These are phyloP conservation scores for Parietichytrium sp. DNA, from an alignment of 108 stramenopile species.

Conservation along the genomic window DNA sequence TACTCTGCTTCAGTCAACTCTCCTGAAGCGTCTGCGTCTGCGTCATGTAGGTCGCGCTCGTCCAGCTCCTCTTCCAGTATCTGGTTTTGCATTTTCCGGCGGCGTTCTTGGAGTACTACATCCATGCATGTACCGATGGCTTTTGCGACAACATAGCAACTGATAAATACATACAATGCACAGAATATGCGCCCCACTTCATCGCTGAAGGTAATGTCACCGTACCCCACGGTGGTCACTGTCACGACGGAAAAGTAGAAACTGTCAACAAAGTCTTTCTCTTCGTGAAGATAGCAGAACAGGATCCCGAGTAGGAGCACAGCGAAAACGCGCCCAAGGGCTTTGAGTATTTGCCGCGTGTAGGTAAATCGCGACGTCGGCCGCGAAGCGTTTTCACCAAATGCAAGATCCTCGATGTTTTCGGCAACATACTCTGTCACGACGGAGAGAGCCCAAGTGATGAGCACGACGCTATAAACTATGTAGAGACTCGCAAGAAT, in stretches of 20 bases:
- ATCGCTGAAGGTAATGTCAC: slow-evolving; percentile 60
- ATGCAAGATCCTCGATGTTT: neutral
- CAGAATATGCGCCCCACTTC: neutral
- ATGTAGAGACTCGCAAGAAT: neutral
- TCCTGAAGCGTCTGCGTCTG: slow-evolving; percentile 1
- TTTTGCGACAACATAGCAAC: neutral
- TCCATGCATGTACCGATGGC: neutral
- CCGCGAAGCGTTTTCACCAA: neutral
- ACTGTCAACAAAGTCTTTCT: slow-evolving; percentile 31
- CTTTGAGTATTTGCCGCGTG: neutral
- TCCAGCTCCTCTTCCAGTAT: neutral
- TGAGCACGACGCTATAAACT: neutral
- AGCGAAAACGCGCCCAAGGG: neutral
- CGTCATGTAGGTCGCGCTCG: neutral
- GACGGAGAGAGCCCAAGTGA: neutral
- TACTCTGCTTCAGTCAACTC: slow-evolving; percentile 25
- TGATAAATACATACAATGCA: neutral
- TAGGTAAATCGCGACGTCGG: neutral
- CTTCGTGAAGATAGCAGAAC: neutral
- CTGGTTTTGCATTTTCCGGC: neutral
- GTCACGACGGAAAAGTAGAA: slow-evolving; percentile 70
- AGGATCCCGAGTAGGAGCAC: neutral
- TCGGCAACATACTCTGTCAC: neutral
- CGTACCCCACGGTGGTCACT: slow-evolving; percentile 72
- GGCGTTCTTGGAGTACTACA: neutral